phyloP scores from a whole-genome alignment of 805 yeast species.

The Candida pseudofarinosa region DNA sequence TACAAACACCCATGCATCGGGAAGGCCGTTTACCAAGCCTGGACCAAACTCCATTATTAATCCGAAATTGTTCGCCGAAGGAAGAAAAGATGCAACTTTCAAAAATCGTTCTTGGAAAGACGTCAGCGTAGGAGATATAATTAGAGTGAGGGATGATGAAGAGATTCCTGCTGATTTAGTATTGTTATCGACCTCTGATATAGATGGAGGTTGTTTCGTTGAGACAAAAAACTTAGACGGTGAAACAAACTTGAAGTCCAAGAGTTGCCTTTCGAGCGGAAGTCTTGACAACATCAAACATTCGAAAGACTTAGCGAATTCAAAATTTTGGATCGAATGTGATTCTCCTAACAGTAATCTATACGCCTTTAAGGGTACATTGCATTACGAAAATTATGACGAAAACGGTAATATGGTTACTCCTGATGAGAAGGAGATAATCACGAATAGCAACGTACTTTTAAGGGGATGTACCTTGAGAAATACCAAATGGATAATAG shows the following conservation, averaged over 20 bases:
- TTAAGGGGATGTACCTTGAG: conserved; percentile 71
- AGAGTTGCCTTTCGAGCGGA: conserved; percentile 53
- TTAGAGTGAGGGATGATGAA: conserved; percentile 67
- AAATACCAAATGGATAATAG: conserved; percentile 74
- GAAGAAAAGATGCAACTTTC: conserved; percentile 21
- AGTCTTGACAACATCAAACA: conserved; percentile 42
- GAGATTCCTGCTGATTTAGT: conserved; percentile 77
- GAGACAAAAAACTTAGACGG: conserved; percentile 85
- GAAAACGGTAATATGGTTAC: conserved; percentile 25
- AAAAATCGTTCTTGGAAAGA: conserved; percentile 62
- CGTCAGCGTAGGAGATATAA: conserved; percentile 67
- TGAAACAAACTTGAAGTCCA: conserved; percentile 69
- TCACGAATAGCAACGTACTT: conserved; percentile 57
- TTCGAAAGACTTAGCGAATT: conserved; percentile 55
- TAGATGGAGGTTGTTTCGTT: conserved; percentile 66
- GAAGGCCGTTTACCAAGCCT: conserved; percentile 7
- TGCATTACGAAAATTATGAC: conserved; percentile 46
- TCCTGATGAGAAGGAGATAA: conserved; percentile 48
- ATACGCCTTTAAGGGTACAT: conserved; percentile 63
- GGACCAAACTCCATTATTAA: conserved; percentile 19
- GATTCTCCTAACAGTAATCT: conserved; percentile 69
- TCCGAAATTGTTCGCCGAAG: conserved; percentile 10
- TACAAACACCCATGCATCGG: neutral
- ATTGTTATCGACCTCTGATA: conserved; percentile 60
- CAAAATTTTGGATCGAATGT: conserved; percentile 59